Evolutionary conservation across 2,329 filamentous ascomycete species (phyloP).

Genomic region (Sordariomycetes sp.): DNA sequence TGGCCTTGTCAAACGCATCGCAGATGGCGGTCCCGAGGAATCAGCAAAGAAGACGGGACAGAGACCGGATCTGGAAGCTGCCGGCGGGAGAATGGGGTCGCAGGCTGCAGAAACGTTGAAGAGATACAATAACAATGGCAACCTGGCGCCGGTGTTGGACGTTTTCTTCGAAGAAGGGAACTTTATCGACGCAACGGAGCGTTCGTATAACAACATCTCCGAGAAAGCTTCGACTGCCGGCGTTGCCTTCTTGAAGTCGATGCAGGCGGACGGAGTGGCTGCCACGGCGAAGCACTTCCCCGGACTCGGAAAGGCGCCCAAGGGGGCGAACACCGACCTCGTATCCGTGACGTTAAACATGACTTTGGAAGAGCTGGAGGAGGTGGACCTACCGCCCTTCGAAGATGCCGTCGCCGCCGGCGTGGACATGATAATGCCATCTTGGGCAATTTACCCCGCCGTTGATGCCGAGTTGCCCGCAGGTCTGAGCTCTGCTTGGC

Average conservation of each 20-base stretch:
- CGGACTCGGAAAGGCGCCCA: conserved; percentile 9
- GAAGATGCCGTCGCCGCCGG: conserved; percentile 9
- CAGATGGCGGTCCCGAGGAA: conserved; percentile 5
- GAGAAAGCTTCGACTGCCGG: conserved; percentile 5
- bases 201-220: conserved; percentile 8
- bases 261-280: conserved; percentile 7
- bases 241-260: conserved; percentile 8
- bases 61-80: conserved; percentile 4
- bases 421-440: conserved; percentile 10
- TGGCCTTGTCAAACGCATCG: conserved; percentile 8
- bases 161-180: conserved; percentile 7
- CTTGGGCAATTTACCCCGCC: conserved; percentile 11
- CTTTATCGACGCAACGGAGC: conserved; percentile 7
- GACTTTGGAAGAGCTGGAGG: conserved; percentile 6
- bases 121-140: conserved; percentile 7
- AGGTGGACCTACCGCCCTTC: conserved; percentile 8
- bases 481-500: conserved; percentile 10
- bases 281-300: conserved; percentile 10
- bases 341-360: conserved; percentile 7
- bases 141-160: conserved; percentile 10
- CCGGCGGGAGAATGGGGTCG: conserved; percentile 3
- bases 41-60: conserved; percentile 9
- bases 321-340: conserved; percentile 9
- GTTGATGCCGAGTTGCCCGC: conserved; percentile 8
- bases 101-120: conserved; percentile 7